A percentile compares a stretch with the other conserved stretches of the same genome.
These are phyloP conservation scores for Ophiosphaerella korrae DNA, from an alignment of 2,329 filamentous ascomycete species.

Conservation along the genomic window DNA sequence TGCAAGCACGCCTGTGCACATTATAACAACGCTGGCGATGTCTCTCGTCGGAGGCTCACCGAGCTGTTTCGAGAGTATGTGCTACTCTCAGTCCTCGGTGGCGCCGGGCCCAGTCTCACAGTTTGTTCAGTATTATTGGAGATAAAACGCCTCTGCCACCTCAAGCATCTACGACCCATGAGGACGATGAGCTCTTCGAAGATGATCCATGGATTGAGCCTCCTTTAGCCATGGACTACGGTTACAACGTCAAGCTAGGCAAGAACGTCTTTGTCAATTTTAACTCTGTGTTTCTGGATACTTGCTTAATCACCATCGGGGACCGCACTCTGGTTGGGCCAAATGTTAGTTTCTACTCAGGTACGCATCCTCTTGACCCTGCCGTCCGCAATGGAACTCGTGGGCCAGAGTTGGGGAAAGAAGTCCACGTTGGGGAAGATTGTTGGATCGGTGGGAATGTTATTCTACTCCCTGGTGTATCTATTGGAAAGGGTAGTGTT, in stretches of 20 bases:
- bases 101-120: conserved; percentile 13
- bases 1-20: conserved; percentile 65
- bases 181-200: conserved; percentile 68
- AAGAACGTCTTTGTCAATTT: conserved; percentile 76
- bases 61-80: conserved; percentile 75
- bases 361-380: conserved; percentile 78
- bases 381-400: conserved; percentile 72
- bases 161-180: conserved; percentile 59
- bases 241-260: conserved; percentile 73
- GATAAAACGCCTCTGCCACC: conserved; percentile 69
- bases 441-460: conserved; percentile 57
- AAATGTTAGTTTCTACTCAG: conserved; percentile 76
- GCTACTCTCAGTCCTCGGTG: not conserved
- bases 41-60: conserved; percentile 65
- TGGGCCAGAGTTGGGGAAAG: conserved; percentile 75
- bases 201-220: conserved; percentile 71
- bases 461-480: conserved; percentile 74
- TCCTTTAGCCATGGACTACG: conserved; percentile 77
- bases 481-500: conserved; percentile 73
- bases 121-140: conserved; percentile 60
- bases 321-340: conserved; percentile 78
- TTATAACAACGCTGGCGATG: conserved; percentile 68
- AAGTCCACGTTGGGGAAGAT: conserved; percentile 78
- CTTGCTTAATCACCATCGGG: conserved; percentile 74
- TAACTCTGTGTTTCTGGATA: conserved; percentile 78